A percentile compares a stretch with the other conserved stretches of the same genome.
These are phyloP conservation scores for Yarrowia keelungensis DNA, from an alignment of 805 yeast species.

Conservation along the genomic window DNA sequence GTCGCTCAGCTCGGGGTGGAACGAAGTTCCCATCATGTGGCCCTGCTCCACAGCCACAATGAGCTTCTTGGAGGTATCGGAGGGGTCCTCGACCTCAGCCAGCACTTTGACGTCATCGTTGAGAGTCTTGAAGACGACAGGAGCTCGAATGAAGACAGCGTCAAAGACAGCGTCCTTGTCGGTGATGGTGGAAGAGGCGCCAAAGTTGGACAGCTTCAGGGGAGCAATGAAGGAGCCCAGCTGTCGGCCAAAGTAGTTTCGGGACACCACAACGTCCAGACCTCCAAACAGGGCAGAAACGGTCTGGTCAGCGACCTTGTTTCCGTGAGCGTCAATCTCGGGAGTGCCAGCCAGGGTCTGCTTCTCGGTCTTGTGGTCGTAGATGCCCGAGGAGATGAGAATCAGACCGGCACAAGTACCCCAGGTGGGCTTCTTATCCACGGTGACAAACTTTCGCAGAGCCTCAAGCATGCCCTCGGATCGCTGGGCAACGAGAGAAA, in stretches of 20 bases:
- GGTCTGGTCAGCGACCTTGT: constrained; percentile 33
- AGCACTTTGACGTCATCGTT: constrained; percentile 39
- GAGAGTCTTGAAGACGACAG: constrained; percentile 58
- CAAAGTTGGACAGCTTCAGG: constrained; percentile 53
- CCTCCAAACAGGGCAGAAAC: constrained; percentile 66
- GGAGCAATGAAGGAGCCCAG: constrained; percentile 64
- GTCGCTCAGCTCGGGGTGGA: constrained; percentile 75
- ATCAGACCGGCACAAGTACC: constrained; percentile 89
- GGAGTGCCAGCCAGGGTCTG: constrained; percentile 58
- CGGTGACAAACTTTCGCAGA: constrained; percentile 58
- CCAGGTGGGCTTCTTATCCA: constrained; percentile 66
- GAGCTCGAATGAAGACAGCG: constrained; percentile 75
- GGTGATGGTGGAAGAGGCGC: constrained; percentile 46
- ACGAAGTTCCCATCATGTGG: constrained; percentile 71
- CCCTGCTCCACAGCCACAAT: constrained; percentile 80
- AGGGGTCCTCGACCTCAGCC: constrained; percentile 43
- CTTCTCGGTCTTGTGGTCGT: constrained; percentile 44
- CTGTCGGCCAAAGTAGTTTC: constrained; percentile 85
- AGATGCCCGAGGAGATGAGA: constrained; percentile 55
- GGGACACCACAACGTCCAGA: constrained; percentile 64
- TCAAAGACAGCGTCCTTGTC: constrained; percentile 47
- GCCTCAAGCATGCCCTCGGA: constrained; percentile 61
- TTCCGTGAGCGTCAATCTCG: constrained; percentile 45
- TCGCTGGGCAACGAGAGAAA: constrained; percentile 73
- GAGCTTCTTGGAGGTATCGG: constrained; percentile 45